A percentile compares a stretch with the other conserved stretches of the same genome.
Conservation (phyloP, 1,284 basidiomycete genomes). For the Boletus coffeatus region DNA sequence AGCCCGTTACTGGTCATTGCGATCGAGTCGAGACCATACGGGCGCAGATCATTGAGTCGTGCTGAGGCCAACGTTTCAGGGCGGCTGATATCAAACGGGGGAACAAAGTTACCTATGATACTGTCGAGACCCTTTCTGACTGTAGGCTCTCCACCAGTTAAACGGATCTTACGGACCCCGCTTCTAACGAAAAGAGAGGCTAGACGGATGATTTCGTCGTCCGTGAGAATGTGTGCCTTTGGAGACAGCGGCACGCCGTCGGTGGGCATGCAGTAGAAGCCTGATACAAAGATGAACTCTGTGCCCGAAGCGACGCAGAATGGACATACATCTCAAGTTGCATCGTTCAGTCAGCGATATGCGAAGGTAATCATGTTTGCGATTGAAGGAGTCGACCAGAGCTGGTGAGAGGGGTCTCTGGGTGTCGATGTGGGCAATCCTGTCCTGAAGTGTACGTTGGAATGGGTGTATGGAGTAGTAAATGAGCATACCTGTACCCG, state of each 20-base stretch:
- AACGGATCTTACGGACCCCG: slow-evolving; percentile 81
- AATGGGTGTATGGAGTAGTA: fast-evolving
- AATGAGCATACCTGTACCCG: slow-evolving; percentile 15
- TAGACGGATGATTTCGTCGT: slow-evolving; percentile 72
- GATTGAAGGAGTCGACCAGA: slow-evolving; percentile 62
- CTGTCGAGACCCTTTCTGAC: slow-evolving; percentile 74
- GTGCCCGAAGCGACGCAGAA: not conserved
- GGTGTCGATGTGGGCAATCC: slow-evolving; percentile 50
- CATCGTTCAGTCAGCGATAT: slow-evolving; percentile 86
- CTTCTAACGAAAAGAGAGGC: slow-evolving; percentile 75
- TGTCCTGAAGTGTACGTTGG: slow-evolving; percentile 21
- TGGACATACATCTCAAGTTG: slow-evolving; percentile 72
- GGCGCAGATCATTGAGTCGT: slow-evolving; percentile 49
- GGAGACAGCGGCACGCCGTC: slow-evolving; percentile 78
- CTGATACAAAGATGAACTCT: slow-evolving; percentile 33
- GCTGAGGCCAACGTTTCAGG: slow-evolving; percentile 34
- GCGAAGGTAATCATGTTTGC: slow-evolving; percentile 78
- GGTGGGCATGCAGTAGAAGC: slow-evolving; percentile 89
- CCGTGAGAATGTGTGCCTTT: slow-evolving; percentile 60
- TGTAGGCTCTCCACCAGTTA: slow-evolving; percentile 89
- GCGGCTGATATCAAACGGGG: slow-evolving; percentile 1
- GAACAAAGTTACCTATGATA: slow-evolving; percentile 50
- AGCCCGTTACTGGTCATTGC: slow-evolving; percentile 88
- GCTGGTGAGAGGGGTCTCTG: slow-evolving; percentile 43
- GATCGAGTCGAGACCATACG: slow-evolving; percentile 65